Conservation (phyloP, 345 rosid genomes). For the Eucalyptus marginata region DNA sequence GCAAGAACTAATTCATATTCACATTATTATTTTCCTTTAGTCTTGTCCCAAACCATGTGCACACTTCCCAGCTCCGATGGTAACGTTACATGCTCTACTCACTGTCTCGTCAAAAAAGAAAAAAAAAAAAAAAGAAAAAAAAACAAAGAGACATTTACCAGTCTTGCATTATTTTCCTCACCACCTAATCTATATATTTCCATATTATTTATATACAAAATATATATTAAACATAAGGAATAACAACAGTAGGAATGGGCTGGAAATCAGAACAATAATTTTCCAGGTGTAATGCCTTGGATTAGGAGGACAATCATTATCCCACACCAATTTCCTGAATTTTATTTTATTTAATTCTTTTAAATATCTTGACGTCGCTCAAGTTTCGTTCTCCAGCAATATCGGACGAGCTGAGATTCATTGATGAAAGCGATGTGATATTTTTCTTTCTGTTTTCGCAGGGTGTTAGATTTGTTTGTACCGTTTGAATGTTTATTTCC, state of each 20-base stretch:
- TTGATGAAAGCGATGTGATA: background rate
- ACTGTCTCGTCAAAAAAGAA: background rate
- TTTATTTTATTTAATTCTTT: background rate
- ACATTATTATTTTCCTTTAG: background rate
- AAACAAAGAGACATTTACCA: background rate
- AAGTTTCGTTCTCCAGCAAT: background rate
- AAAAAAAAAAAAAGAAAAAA: rapidly evolving
- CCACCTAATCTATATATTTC: background rate
- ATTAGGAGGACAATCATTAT: background rate
- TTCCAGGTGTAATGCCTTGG: background rate
- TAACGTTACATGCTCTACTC: background rate
- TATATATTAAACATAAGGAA: background rate
- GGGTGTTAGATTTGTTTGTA: background rate
- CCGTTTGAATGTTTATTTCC: background rate
- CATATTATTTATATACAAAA: background rate
- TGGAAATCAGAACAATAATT: background rate
- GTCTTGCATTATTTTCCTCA: background rate
- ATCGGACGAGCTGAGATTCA: background rate
- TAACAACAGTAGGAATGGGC: background rate
- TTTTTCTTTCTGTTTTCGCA: background rate
- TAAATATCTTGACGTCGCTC: background rate
- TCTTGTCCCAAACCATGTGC: background rate
- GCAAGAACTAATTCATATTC: background rate
- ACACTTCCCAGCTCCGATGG: background rate
- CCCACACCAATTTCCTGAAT: background rate